These are phyloP conservation scores for Lolium multiflorum DNA, from an alignment of 176 grass and related monocot species.

Conservation along the genomic window DNA sequence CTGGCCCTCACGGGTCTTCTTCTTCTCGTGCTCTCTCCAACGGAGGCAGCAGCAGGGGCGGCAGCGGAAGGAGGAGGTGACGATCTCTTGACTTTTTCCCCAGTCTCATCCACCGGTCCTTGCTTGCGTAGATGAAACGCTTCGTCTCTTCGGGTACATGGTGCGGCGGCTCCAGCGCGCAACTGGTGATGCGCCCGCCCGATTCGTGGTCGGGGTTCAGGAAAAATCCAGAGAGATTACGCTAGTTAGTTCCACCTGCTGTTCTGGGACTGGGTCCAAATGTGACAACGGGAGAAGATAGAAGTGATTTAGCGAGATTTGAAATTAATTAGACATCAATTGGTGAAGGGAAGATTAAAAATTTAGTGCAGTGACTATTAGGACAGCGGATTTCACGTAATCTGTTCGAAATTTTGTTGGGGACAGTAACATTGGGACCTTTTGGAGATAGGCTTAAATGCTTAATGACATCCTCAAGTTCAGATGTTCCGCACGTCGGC, in stretches of 20 bases:
- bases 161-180: not conserved
- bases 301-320: not conserved
- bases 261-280: not conserved
- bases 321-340: not conserved
- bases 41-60: not conserved
- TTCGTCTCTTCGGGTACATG: not conserved
- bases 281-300: not conserved
- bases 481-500: not conserved
- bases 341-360: not conserved
- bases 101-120: not conserved
- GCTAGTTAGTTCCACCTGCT: not conserved
- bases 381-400: not conserved
- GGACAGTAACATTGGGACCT: not conserved
- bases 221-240: not conserved
- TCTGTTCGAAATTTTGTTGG: not conserved
- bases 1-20: not conserved
- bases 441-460: not conserved
- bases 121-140: not conserved
- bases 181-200: not conserved
- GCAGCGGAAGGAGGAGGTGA: conserved; percentile 27
- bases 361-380: not conserved
- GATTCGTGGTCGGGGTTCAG: not conserved
- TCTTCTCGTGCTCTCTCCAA: not conserved
- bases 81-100: not conserved
- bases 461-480: not conserved